Evolutionary conservation across 805 yeast species (phyloP), one percentile per base, ranked within the genome.

Genomic region (Komagataella pseudopastoris): DNA sequence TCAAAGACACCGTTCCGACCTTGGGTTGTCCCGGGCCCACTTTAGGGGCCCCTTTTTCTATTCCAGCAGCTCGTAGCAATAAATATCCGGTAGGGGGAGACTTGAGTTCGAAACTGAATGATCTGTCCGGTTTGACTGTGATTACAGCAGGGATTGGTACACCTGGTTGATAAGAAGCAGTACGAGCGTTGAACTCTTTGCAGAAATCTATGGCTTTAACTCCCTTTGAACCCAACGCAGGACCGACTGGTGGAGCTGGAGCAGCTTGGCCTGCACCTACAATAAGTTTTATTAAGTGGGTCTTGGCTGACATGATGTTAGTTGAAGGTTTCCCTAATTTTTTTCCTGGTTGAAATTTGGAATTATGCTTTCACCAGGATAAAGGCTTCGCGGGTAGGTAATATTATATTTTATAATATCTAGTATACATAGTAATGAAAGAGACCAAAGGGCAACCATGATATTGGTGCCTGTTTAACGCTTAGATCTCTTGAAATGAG

Each of bases 231-330:
- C 99, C 99, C 49, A 93, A 74, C 0, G 98, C 99, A 48, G 99
- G 99, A 57, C 99, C 99, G 24, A 93, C 98, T 6, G 99, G 99
- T 24, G 99, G 99, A 2, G 96, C 84, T 46, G 99, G 98, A 1
- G 97, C 93, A 0, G 99, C 99, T 65, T 89, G 87, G 3, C 98
- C 98, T 4, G 99, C 98, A 6, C 91, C 96, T 3, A 91, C 98
- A 50, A 91, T 82, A 54, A 91, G 78, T 67, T 91, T 93, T 51
- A 91, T 88, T 59, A 90, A 62, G 45, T 83, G 71, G 64, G 81
- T 84, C 44, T 51, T 53, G 23, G 63, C 62, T 49, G 63, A 62
- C 64, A 61, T 60, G 3, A 46, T 51, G 39, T 30, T 45, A 18
- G 24, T 45, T 45, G 22, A 23, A 45, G 47, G 47, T 14, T 30